These are phyloP conservation scores for Psophocarpus tetragonolobus DNA, from an alignment of 306 rosid species.

Conservation along the genomic window DNA sequence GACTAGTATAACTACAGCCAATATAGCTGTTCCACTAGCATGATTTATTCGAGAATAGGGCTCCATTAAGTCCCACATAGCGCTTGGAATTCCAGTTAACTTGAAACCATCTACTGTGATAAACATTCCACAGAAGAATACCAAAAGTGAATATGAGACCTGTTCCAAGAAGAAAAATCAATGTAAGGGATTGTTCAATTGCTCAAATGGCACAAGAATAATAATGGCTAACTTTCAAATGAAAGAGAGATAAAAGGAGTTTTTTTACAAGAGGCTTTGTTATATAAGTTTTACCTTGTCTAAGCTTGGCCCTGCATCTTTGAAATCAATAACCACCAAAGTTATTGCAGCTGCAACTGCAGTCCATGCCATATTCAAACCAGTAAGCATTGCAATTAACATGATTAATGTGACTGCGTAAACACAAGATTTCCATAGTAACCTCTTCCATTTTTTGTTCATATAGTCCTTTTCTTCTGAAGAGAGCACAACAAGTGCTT, in stretches of 20 bases:
- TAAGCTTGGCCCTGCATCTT: constrained; percentile 81
- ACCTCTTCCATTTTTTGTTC: constrained; percentile 47
- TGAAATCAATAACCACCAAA: constrained; percentile 88
- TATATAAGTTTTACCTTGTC: constrained; percentile 64
- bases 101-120: constrained; percentile 88
- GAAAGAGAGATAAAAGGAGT: not conserved
- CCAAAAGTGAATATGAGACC: constrained; percentile 91
- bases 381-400: constrained; percentile 74
- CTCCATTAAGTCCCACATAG: constrained; percentile 76
- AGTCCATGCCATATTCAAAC: constrained; percentile 90
- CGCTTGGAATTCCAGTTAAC: constrained; percentile 82
- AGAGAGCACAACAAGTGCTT: constrained; percentile 14
- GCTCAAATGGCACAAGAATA: not conserved
- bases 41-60: constrained; percentile 65
- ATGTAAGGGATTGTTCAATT: not conserved
- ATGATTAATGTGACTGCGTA: constrained; percentile 75
- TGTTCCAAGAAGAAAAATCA: constrained; percentile 35
- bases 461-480: constrained; percentile 41
- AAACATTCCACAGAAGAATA: constrained; percentile 97
- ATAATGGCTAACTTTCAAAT: not conserved
- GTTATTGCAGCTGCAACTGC: constrained; percentile 84
- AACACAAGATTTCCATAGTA: constrained; percentile 70
- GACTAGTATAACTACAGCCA: constrained; percentile 65
- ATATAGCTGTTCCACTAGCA: constrained; percentile 57
- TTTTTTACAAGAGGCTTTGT: not conserved